Evolutionary conservation across 2,329 filamentous ascomycete genomes (phyloP), one percentile per base, ranked within the genome.

Genomic region (Penicillium sp.): DNA sequence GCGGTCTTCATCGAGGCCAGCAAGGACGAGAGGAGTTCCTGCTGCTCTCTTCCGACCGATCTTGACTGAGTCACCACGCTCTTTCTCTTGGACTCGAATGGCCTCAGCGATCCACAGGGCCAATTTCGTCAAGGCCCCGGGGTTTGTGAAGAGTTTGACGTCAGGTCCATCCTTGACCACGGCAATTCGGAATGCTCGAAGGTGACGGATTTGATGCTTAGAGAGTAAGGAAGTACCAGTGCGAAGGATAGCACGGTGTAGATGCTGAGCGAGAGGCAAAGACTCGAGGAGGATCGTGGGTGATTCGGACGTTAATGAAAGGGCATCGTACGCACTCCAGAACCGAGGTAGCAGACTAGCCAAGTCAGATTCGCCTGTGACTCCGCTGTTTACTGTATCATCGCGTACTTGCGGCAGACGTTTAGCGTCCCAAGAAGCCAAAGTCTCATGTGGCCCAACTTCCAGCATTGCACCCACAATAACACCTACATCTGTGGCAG

Each of bases 151-250:
- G 11, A 97, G 82, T n/a, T 84, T 77, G 0, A 96, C 88, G 65
- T 97, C 94, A 0, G 92, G 91, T 0, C 93, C 91, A 68, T 97
- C 94, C 70, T 95, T 96, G 65, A 99, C 91, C 4, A 97, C 89
- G 33, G 90, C 95, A 82, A 99, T 91, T 47, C 94, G 89, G 73
- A 97, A 99, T 0, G 93, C 89, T 45, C 91, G 86, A 16, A 99
- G 80, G 71, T 97, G 91, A 36, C 91, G 89, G 69, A 99, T 96
- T 67, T 97, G 92, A 56, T 89, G 88, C 77, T 99, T 99, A 62
- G 91, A 90, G 57, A 99, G 89, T 28, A 99, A 81, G 0, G 90
- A 88, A 1, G 91, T 96, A 36, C 94, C 94, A 0, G 93, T 96
- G 45, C 91, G 89, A 58, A 97, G 89, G 59, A 99, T 97, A 38